Evolutionary conservation across 495 filamentous ascomycete species (phyloP).

Genomic region (Penicillium mononematosum): DNA sequence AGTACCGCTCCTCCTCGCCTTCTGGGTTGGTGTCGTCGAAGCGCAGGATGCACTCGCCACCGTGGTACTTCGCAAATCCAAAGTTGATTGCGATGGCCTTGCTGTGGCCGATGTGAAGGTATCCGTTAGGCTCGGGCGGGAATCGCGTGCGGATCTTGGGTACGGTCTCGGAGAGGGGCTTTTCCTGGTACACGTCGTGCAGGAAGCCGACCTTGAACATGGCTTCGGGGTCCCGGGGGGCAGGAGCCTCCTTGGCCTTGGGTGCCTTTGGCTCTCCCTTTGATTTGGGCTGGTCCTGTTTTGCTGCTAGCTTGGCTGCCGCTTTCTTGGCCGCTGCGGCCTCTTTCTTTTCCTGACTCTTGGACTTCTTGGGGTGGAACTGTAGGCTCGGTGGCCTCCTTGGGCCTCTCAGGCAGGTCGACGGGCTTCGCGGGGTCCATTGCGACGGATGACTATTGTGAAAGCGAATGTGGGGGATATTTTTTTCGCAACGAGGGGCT

Average conservation of each 20-base stretch:
- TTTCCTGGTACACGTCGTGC: slow-evolving; percentile 73
- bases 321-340: slow-evolving; percentile 61
- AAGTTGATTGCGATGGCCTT: slow-evolving; percentile 99
- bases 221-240: slow-evolving; percentile 57
- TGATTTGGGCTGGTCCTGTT: slow-evolving; percentile 23
- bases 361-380: slow-evolving; percentile 19
- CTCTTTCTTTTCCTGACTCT: slow-evolving; percentile 66
- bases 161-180: slow-evolving; percentile 58
- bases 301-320: slow-evolving; percentile 35
- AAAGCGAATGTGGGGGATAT: slow-evolving; percentile 23
- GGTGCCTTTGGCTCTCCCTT: slow-evolving; percentile 37
- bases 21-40: slow-evolving; percentile 87
- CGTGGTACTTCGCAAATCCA: slow-evolving; percentile 84
- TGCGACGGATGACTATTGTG: slow-evolving; percentile 5
- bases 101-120: slow-evolving; percentile 84
- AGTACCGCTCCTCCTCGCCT: slow-evolving; percentile 76
- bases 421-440: slow-evolving; percentile 35
- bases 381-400: slow-evolving; percentile 22
- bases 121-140: slow-evolving; percentile 80
- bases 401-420: slow-evolving; percentile 33
- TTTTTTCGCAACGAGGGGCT: slow-evolving; percentile 28
- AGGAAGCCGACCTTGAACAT: slow-evolving; percentile 89
- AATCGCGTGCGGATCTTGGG: slow-evolving; percentile 67
- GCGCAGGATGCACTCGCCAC: slow-evolving; percentile 67
- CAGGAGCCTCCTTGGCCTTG: slow-evolving; percentile 37